Percentiles rank a stretch among this genome's conserved stretches.
These are phyloP conservation scores for Penicillium glabrum DNA, from an alignment of 2,329 filamentous ascomycete species.

Conservation along the genomic window DNA sequence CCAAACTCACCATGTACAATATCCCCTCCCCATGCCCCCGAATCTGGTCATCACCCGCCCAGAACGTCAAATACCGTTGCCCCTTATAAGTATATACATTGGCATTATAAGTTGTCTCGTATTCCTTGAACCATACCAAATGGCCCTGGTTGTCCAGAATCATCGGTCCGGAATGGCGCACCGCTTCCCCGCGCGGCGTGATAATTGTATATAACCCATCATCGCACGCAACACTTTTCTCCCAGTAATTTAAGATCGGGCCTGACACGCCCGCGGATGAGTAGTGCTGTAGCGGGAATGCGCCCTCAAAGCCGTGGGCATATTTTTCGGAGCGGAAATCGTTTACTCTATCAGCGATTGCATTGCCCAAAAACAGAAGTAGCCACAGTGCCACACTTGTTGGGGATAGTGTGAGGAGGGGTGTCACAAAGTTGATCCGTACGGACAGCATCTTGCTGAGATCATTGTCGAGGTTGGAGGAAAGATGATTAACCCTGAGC, in stretches of 20 bases:
- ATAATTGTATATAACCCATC: slow-evolving; percentile 42
- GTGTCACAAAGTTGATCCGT: not conserved
- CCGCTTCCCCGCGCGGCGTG: slow-evolving; percentile 36
- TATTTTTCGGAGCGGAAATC: slow-evolving; percentile 15
- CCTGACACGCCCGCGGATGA: slow-evolving; percentile 24
- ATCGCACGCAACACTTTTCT: slow-evolving; percentile 34
- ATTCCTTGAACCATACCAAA: slow-evolving; percentile 47
- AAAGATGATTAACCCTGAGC: not conserved
- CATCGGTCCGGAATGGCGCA: slow-evolving; percentile 41
- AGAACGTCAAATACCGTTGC: slow-evolving; percentile 50
- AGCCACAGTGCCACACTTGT: not conserved
- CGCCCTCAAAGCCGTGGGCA: slow-evolving; percentile 20
- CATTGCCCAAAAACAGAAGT: not conserved
- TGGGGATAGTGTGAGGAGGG: not conserved
- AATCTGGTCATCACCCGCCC: slow-evolving; percentile 48
- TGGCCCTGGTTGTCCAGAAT: slow-evolving; percentile 47
- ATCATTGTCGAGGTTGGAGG: not conserved
- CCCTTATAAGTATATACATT: slow-evolving; percentile 48
- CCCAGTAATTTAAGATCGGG: slow-evolving; percentile 26
- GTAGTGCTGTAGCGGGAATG: slow-evolving; percentile 28
- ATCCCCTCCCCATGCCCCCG: slow-evolving; percentile 49
- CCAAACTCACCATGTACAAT: slow-evolving; percentile 45
- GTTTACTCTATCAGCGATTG: slow-evolving; percentile 1
- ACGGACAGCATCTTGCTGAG: not conserved
- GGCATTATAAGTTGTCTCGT: slow-evolving; percentile 46